A percentile compares a stretch with the other conserved stretches of the same genome.
Evolutionary conservation across 2,329 filamentous ascomycete genomes (phyloP).

Genomic region (Colletotrichum cordylinicola): DNA sequence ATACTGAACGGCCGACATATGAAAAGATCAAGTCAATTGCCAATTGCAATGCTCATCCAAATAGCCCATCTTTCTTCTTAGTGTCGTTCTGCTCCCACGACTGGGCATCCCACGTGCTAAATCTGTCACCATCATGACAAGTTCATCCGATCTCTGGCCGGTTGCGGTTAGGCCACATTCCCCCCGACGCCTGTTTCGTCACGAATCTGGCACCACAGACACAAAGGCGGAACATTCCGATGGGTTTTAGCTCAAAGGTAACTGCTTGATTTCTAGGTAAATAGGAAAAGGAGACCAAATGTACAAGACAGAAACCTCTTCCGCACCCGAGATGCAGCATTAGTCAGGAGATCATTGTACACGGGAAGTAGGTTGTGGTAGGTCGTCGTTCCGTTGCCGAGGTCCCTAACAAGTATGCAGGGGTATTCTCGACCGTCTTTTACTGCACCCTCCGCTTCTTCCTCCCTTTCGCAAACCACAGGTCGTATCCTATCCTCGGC

Average conservation of each 20-base stretch:
- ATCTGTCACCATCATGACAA: background rate
- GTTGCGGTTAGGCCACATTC: slow-evolving; percentile 4
- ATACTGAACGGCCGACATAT: background rate
- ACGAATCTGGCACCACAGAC: background rate
- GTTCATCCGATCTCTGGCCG: background rate
- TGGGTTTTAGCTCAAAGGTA: slow-evolving; percentile 15
- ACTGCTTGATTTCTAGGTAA: slow-evolving; percentile 26
- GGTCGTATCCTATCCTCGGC: slow-evolving; percentile 12
- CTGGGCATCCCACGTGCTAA: background rate
- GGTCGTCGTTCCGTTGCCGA: slow-evolving; percentile 21
- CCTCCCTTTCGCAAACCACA: slow-evolving; percentile 9
- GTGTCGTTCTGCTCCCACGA: background rate
- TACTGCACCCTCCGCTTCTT: slow-evolving; percentile 14
- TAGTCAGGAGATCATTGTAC: slow-evolving; percentile 49
- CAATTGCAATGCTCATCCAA: background rate
- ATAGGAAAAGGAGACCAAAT: slow-evolving; percentile 30
- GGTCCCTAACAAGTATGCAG: background rate
- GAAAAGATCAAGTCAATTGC: background rate
- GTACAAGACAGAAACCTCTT: slow-evolving; percentile 33
- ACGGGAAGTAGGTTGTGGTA: slow-evolving; percentile 37
- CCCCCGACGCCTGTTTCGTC: background rate
- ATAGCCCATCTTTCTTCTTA: background rate
- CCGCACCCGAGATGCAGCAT: slow-evolving; percentile 39
- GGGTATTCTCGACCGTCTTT: slow-evolving; percentile 11
- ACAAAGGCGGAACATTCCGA: background rate